Conservation (phyloP, 768 basidiomycete species). For the Macrocybe gigantea region DNA sequence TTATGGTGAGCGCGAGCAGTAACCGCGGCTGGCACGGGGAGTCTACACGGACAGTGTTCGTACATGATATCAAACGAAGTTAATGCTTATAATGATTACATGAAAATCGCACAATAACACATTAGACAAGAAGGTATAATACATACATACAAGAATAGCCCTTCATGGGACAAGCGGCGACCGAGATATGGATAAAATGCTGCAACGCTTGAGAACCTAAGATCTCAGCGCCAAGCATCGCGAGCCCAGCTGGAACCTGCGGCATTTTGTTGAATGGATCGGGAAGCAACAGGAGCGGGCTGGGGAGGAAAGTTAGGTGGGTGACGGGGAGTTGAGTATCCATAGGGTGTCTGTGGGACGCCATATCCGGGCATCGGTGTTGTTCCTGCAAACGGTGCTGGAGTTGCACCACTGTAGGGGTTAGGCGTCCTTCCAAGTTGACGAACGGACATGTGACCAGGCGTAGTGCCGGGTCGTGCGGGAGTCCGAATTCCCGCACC, state of each 20-base stretch:
- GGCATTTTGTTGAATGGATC: constrained; percentile 48
- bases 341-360: constrained; percentile 17
- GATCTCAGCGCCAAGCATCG: constrained; percentile 12
- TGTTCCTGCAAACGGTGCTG: constrained; percentile 37
- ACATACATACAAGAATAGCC: constrained; percentile 8
- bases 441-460: constrained; percentile 75
- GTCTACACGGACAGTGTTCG: constrained; percentile 82
- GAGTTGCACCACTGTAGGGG: constrained; percentile 54
- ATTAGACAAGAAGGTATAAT: constrained; percentile 3
- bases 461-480: constrained; percentile 66
- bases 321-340: constrained; percentile 18
- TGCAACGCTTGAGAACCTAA: neutral
- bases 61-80: constrained; percentile 75
- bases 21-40: constrained; percentile 94
- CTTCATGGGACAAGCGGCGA: neutral
- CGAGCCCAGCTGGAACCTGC: constrained; percentile 18
- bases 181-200: neutral
- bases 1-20: constrained; percentile 88
- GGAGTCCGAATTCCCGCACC: constrained; percentile 72
- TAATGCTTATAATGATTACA: constrained; percentile 11
- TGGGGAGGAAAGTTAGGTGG: constrained; percentile 29
- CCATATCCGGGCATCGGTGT: constrained; percentile 19
- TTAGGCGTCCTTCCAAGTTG: constrained; percentile 75
- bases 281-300: constrained; percentile 38
- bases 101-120: neutral